phyloP scores from a whole-genome alignment of 2,329 filamentous ascomycete genomes.

The Botrytis byssoidea region DNA sequence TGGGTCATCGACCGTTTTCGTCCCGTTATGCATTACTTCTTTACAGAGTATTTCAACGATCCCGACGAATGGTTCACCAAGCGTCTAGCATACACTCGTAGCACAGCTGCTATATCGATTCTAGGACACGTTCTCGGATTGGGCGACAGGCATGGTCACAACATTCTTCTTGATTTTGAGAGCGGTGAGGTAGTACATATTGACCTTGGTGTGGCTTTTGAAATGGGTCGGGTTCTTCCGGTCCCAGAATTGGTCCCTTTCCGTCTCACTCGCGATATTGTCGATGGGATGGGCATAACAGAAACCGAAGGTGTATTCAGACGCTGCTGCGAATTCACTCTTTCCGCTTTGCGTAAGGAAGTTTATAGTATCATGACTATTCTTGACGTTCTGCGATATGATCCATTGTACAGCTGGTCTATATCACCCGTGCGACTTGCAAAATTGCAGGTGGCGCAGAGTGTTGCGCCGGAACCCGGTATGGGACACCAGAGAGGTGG shows the following conservation, averaged over 20 bases:
- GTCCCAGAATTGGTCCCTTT: slow-evolving; percentile 97
- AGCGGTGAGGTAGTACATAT: slow-evolving; percentile 96
- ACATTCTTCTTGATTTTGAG: slow-evolving; percentile 86
- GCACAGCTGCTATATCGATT: slow-evolving; percentile 92
- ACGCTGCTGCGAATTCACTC: slow-evolving; percentile 96
- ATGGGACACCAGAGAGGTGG: slow-evolving; percentile 36
- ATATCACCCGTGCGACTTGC: slow-evolving; percentile 69
- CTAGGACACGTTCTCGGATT: slow-evolving; percentile 90
- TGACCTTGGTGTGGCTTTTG: slow-evolving; percentile 94
- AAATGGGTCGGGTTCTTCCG: slow-evolving; percentile 90
- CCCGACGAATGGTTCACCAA: slow-evolving; percentile 95
- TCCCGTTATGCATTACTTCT: slow-evolving; percentile 94
- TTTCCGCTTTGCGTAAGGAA: slow-evolving; percentile 92
- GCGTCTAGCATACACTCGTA: slow-evolving; percentile 86
- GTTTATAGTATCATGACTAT: slow-evolving; percentile 98
- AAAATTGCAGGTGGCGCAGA: slow-evolving; percentile 62
- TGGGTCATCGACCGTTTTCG: slow-evolving; percentile 79
- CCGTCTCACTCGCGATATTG: slow-evolving; percentile 86
- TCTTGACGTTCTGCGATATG: slow-evolving; percentile 94
- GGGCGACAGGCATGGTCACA: slow-evolving; percentile 93
- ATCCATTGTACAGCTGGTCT: slow-evolving; percentile 95
- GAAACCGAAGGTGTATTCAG: slow-evolving; percentile 95
- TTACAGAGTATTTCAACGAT: slow-evolving; percentile 90
- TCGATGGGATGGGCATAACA: slow-evolving; percentile 95
- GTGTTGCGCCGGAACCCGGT: slow-evolving; percentile 39